phyloP scores from a whole-genome alignment of 257 asterid species.

The Plantago ovata region DNA sequence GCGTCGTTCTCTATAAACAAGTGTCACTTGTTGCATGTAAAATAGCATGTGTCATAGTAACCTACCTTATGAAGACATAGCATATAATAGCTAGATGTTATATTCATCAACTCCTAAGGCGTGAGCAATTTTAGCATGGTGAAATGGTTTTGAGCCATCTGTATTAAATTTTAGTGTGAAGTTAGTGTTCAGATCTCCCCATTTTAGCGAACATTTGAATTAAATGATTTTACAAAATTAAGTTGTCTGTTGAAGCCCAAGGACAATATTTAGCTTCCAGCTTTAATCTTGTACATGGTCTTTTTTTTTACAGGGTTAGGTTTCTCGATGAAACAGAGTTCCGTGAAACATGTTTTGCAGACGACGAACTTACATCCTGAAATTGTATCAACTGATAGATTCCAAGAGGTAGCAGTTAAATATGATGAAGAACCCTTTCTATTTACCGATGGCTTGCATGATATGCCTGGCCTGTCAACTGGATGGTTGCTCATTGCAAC shows the following conservation, averaged over 20 bases:
- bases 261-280: neutral
- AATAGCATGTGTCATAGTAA: neutral
- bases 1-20: too few relatives aligned
- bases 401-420: constrained; percentile 31
- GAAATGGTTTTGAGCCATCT: too few relatives aligned
- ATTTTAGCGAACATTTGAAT: too few relatives aligned
- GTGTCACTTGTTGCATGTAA: too few relatives aligned
- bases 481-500: constrained; percentile 77
- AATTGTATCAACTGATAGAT: constrained; percentile 53
- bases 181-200: too few relatives aligned
- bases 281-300: constrained; percentile 4
- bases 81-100: too few relatives aligned
- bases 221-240: neutral
- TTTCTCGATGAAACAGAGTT: constrained; percentile 29
- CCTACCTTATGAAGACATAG: neutral
- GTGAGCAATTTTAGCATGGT: too few relatives aligned
- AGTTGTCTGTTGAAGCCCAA: constrained; percentile 5
- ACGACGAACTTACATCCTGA: constrained; percentile 47
- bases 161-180: too few relatives aligned
- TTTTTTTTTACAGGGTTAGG: constrained; percentile 33
- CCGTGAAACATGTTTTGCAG: constrained; percentile 22
- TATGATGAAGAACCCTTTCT: constrained; percentile 30
- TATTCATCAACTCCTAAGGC: too few relatives aligned
- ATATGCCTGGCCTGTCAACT: constrained; percentile 39
- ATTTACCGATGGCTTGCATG: constrained; percentile 33